phyloP scores from a whole-genome alignment of 1,284 basidiomycete species.

The Inonotus hispidus region DNA sequence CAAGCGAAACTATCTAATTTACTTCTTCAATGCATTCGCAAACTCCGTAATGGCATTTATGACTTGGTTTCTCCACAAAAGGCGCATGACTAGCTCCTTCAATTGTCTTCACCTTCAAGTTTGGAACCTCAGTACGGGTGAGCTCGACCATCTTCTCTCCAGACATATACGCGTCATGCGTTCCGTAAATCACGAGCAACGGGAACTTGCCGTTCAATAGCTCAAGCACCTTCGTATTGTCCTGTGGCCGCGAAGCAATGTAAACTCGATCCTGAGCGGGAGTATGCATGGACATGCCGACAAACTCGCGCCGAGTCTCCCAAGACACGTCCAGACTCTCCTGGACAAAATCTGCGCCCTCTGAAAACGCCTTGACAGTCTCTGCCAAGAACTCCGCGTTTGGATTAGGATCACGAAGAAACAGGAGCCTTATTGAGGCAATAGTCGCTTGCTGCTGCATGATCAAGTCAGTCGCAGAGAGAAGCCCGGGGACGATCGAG shows the following conservation, averaged over 20 bases:
- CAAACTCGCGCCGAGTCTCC: conserved; percentile 28
- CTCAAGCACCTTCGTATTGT: conserved; percentile 27
- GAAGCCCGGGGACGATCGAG: not conserved
- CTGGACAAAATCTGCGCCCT: conserved; percentile 17
- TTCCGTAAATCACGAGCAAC: conserved; percentile 31
- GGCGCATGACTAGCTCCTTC: conserved; percentile 6
- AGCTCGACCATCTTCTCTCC: conserved; percentile 26
- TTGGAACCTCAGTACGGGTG: conserved; percentile 12
- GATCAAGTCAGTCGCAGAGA: conserved; percentile 22
- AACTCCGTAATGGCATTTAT: conserved; percentile 6
- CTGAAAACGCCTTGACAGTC: conserved; percentile 12
- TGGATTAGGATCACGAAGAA: conserved; percentile 21
- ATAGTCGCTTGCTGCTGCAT: conserved; percentile 21
- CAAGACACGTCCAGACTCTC: conserved; percentile 24
- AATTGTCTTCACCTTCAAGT: conserved; percentile 5
- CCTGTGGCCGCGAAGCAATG: conserved; percentile 30
- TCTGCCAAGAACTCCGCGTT: conserved; percentile 21
- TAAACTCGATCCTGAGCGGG: conserved; percentile 28
- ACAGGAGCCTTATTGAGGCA: conserved; percentile 19
- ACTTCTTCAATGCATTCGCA: not conserved
- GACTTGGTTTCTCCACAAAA: conserved; percentile 5
- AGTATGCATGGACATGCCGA: conserved; percentile 29
- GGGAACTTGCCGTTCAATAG: conserved; percentile 29
- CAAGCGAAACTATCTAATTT: not conserved
- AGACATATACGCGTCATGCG: conserved; percentile 28